Conservation (phyloP, 495 filamentous ascomycete species). For the Cercophora newfieldiana region DNA sequence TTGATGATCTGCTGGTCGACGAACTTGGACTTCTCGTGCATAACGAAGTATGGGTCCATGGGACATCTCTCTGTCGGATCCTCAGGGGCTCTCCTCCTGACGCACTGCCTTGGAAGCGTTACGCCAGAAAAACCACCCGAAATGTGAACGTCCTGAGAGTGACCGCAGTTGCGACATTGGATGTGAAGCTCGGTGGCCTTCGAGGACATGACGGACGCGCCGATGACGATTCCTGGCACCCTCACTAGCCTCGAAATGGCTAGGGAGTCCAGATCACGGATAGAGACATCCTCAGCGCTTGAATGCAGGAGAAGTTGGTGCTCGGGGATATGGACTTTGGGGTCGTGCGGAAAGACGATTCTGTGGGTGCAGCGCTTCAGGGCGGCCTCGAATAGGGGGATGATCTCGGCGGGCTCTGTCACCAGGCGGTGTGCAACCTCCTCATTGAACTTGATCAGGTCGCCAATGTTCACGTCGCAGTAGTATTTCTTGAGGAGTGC, state of each 20-base stretch:
- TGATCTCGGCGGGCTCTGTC: slow-evolving; percentile 88
- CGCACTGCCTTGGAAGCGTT: slow-evolving; percentile 77
- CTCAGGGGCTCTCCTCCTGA: slow-evolving; percentile 55
- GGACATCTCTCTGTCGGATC: slow-evolving; percentile 72
- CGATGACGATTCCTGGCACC: slow-evolving; percentile 96
- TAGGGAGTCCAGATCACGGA: slow-evolving; percentile 88
- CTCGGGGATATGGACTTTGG: slow-evolving; percentile 70
- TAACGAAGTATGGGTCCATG: slow-evolving; percentile 90
- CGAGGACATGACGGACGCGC: slow-evolving; percentile 92
- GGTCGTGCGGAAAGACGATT: slow-evolving; percentile 78
- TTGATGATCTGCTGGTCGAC: slow-evolving; percentile 99
- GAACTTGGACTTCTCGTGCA: slow-evolving; percentile 92
- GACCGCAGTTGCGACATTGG: slow-evolving; percentile 84
- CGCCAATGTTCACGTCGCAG: slow-evolving; percentile 95
- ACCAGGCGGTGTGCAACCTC: slow-evolving; percentile 89
- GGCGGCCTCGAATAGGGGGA: slow-evolving; percentile 89
- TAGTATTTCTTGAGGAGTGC: slow-evolving; percentile 92
- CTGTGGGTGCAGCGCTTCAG: slow-evolving; percentile 86
- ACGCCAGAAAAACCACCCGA: slow-evolving; percentile 84
- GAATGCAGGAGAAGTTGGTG: slow-evolving; percentile 97
- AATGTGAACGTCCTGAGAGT: slow-evolving; percentile 69
- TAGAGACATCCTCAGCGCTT: slow-evolving; percentile 82
- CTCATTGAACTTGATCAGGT: slow-evolving; percentile 95
- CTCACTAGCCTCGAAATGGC: slow-evolving; percentile 94
- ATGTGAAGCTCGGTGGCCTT: slow-evolving; percentile 87